A percentile compares a stretch with the other conserved stretches of the same genome.
These are phyloP conservation scores for Persicaria tinctoria DNA, from an alignment of 148 eudicot species.

Conservation along the genomic window DNA sequence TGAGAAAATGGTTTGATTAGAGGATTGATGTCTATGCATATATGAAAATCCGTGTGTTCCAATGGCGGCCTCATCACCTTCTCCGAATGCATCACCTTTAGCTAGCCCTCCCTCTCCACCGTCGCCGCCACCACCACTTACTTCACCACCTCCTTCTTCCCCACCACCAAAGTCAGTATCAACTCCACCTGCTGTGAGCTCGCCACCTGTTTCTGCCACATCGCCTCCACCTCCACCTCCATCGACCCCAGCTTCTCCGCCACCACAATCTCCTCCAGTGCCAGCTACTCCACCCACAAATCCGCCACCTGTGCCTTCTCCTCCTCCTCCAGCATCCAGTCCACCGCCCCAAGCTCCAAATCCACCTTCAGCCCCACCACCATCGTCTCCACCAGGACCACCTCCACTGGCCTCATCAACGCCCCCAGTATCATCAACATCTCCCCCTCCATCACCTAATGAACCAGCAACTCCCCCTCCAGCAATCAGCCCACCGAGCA, in stretches of 20 bases:
- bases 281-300: constrained; percentile 20
- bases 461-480: constrained; percentile 26
- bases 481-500: constrained; percentile 10
- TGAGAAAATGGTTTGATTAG: neutral
- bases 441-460: constrained; percentile 18
- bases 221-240: constrained; percentile 12
- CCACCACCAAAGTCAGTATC: constrained; percentile 25
- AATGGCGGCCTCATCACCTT: constrained; percentile 9
- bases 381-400: constrained; percentile 13
- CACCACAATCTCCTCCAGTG: constrained; percentile 18
- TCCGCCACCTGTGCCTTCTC: constrained; percentile 16
- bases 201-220: constrained; percentile 11
- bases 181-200: constrained; percentile 24
- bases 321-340: constrained; percentile 13
- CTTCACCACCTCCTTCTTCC: neutral
- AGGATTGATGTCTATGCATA: neutral
- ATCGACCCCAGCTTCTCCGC: constrained; percentile 22
- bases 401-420: constrained; percentile 25
- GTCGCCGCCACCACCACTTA: neutral
- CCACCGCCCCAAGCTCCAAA: constrained; percentile 13
- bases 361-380: constrained; percentile 18
- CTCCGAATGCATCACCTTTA: constrained; percentile 3
- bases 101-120: neutral
- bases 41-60: neutral
- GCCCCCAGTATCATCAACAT: constrained; percentile 21